These are phyloP conservation scores for Brassica incana DNA, from an alignment of 345 rosid species.

Conservation along the genomic window DNA sequence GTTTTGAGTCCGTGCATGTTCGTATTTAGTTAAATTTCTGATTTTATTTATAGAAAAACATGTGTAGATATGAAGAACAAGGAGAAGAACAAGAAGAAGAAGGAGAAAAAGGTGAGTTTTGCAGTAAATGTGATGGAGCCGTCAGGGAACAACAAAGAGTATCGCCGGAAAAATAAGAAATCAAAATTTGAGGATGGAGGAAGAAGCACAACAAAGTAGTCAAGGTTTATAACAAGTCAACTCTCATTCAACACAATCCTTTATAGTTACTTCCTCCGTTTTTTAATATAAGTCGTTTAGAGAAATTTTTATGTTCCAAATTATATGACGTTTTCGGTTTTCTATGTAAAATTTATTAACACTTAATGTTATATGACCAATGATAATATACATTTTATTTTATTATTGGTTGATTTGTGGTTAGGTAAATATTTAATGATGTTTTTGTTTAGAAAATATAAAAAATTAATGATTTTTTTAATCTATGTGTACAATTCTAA, in stretches of 20 bases:
- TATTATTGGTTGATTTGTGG: too few relatives aligned
- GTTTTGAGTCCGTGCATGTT: not conserved
- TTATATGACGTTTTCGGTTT: too few relatives aligned
- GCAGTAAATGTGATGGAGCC: constrained; percentile 70
- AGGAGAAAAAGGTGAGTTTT: constrained; percentile 67
- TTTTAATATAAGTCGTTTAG: too few relatives aligned
- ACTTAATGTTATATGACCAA: too few relatives aligned
- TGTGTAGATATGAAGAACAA: not conserved
- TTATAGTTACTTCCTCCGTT: too few relatives aligned
- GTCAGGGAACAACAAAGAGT: constrained; percentile 55
- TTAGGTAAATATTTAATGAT: too few relatives aligned
- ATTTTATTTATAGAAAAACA: constrained; percentile 3
- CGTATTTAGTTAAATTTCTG: not conserved
- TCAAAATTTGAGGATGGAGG: constrained; percentile 9
- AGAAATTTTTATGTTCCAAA: too few relatives aligned
- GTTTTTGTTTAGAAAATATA: too few relatives aligned
- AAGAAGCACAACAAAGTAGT: not conserved
- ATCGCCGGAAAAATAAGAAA: constrained; percentile 37
- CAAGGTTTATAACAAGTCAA: constrained; percentile 4
- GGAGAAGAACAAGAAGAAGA: constrained; percentile 36
- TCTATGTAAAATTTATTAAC: too few relatives aligned
- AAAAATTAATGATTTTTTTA: too few relatives aligned
- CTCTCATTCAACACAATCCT: not conserved
- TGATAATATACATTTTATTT: too few relatives aligned
- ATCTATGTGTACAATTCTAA: too few relatives aligned